Conservation (phyloP, 768 basidiomycete species). For the Boletus sp. region DNA sequence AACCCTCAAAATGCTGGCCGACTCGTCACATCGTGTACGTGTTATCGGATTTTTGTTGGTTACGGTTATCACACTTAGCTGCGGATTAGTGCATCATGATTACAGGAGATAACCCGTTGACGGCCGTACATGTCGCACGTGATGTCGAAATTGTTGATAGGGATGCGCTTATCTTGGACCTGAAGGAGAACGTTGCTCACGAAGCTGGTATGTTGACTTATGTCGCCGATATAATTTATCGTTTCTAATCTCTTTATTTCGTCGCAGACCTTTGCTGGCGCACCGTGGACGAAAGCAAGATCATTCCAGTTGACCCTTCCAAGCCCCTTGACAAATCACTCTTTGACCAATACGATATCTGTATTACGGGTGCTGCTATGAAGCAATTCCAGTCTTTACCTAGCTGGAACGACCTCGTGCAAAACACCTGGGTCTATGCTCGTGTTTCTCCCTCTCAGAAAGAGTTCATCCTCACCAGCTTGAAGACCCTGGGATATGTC, state of each 20-base stretch:
- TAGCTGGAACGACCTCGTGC: constrained; percentile 79
- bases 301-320: constrained; percentile 81
- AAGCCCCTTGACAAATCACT: constrained; percentile 75
- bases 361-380: constrained; percentile 92
- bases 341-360: constrained; percentile 90
- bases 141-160: constrained; percentile 98
- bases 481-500: constrained; percentile 84
- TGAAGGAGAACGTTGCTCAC: constrained; percentile 73
- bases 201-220: constrained; percentile 54
- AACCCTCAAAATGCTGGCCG: constrained; percentile 88
- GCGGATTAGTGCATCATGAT: constrained; percentile 89
- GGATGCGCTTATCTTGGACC: constrained; percentile 88
- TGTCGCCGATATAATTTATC: not conserved
- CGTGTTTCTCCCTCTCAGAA: constrained; percentile 96
- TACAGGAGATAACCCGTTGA: constrained; percentile 97
- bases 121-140: constrained; percentile 91
- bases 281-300: constrained; percentile 85
- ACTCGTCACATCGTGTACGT: constrained; percentile 93
- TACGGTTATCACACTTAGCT: not conserved
- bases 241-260: not conserved
- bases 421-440: constrained; percentile 97
- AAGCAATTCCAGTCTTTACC: constrained; percentile 75
- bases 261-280: constrained; percentile 82
- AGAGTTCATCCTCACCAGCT: constrained; percentile 88
- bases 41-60: not conserved